Conservation (phyloP, 2,329 filamentous ascomycete genomes). For the Phialemoniopsis sp. region DNA sequence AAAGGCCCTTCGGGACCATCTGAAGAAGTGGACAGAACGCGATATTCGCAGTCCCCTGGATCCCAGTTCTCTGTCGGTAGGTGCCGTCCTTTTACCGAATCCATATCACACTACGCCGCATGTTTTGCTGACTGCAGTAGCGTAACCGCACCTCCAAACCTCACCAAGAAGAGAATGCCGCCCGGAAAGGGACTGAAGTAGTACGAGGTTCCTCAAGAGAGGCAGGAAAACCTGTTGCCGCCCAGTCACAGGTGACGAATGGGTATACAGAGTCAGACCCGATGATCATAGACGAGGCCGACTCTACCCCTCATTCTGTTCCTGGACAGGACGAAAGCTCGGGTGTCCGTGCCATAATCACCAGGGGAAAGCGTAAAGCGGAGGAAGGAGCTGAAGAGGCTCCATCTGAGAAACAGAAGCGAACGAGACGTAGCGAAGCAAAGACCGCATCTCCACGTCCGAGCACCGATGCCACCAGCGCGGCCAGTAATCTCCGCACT, state of each 20-base stretch:
- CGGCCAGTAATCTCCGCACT: neutral
- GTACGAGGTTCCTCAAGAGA: neutral
- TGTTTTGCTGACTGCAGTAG: too few species aligned
- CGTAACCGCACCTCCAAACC: too few species aligned
- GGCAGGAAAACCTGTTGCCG: too few species aligned
- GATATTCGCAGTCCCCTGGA: neutral
- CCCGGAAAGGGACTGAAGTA: neutral
- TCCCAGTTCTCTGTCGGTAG: neutral
- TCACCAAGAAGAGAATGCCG: too few species aligned
- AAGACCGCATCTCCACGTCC: neutral
- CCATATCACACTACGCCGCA: too few species aligned
- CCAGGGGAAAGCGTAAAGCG: neutral
- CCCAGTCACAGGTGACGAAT: too few species aligned
- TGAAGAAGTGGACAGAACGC: neutral
- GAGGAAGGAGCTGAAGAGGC: neutral
- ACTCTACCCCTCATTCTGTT: too few species aligned
- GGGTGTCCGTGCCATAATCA: too few species aligned
- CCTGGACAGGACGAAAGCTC: too few species aligned
- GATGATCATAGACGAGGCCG: too few species aligned
- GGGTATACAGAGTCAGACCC: too few species aligned
- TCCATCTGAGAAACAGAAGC: neutral
- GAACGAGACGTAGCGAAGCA: neutral
- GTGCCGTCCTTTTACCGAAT: neutral
- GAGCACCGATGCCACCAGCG: neutral
- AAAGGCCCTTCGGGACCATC: neutral